Base-by-base conservation (phyloP, 768 basidiomycete genomes). In the Rhizopogon sp. region DNA sequence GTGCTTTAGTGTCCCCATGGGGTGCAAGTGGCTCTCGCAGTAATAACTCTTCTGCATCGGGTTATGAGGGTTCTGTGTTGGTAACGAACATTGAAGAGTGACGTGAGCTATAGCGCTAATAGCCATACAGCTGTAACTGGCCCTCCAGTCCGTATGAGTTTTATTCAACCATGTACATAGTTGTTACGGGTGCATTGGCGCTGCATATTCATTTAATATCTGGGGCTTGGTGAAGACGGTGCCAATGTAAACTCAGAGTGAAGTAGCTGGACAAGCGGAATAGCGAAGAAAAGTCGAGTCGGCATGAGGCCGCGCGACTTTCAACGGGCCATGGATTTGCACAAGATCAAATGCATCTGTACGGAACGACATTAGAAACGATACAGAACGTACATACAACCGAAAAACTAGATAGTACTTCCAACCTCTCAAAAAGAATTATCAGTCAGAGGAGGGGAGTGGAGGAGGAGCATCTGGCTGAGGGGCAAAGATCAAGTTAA, bases 401-500 rank as follows among this genome's bases (percentile, higher is more conserved):
- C 40, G 49, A 57, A 22, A 20, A 60, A 42, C 40, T 29, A 55
- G 43, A 65, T 52, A 56, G 52, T 52, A 64, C 59, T 56, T 50
- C 52, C 40, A 43, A 45, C 46, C 53, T 56, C 44, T 56, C 57
- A 55, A 52, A 49, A 50, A 25, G 50, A 43, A 52, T 39, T 22
- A 20, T 41, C 35, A 46, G 40, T 62, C 52, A 70, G 61, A 71
- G 51, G 65, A 61, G 39, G 88, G 88, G 65, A 89, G 76, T 44
- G 89, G 89, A 47, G 89, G 90, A 31, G 90, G 88, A 3, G 84
- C 88, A 52, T 87, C 87, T 6, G 90, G 89, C 70, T 89, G 85
- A 11, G 88, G 87, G 13, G 90, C 89, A 71, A 92, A 92, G 62
- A 92, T 90, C 49, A 91, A 69, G 66, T 83, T 82, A 31, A 92